A percentile compares a stretch with the other conserved stretches of the same genome.
Conservation (phyloP, 345 rosid genomes). For the Corchorus olitorius region DNA sequence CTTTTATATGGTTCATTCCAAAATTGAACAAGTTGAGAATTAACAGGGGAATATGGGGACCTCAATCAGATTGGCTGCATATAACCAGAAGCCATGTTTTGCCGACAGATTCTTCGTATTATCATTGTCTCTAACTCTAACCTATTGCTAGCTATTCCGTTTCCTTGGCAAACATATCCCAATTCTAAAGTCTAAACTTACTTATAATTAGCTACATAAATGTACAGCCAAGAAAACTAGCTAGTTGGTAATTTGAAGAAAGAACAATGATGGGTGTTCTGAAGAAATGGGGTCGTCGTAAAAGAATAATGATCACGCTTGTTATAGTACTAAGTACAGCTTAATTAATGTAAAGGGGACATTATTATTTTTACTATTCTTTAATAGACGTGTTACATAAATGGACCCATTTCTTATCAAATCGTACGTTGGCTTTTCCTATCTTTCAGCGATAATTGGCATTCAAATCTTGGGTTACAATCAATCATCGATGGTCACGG, state of each 20-base stretch:
- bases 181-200: too few relatives aligned
- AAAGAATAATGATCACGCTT: neutral
- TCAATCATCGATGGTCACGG: slow-evolving; percentile 10
- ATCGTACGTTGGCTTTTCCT: neutral
- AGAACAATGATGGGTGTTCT: neutral
- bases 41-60: neutral
- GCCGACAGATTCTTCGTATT: neutral
- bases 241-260: neutral
- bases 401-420: slow-evolving; percentile 15
- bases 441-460: slow-evolving; percentile 1
- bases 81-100: neutral
- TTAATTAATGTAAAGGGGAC: slow-evolving; percentile 10
- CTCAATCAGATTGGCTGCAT: neutral
- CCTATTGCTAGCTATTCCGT: neutral
- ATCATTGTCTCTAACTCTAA: neutral
- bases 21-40: neutral
- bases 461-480: slow-evolving; percentile 15
- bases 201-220: too few relatives aligned
- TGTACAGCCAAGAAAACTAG: too few relatives aligned
- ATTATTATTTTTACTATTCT: neutral
- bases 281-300: neutral
- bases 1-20: neutral
- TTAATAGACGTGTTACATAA: neutral
- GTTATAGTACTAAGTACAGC: neutral
- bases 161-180: neutral